Base-by-base conservation (phyloP, 257 asterid species). In the Petunia axillaris region DNA sequence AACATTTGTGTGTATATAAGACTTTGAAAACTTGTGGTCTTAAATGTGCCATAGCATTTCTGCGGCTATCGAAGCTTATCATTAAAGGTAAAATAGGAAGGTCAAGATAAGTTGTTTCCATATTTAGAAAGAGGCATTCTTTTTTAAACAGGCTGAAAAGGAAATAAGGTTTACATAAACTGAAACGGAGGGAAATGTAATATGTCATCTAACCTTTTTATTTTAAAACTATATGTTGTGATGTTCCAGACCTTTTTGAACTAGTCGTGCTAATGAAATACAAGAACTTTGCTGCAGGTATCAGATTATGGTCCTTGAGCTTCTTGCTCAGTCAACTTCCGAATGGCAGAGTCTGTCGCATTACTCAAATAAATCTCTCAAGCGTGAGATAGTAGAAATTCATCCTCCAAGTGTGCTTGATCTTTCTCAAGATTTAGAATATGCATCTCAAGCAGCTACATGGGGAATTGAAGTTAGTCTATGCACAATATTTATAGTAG, bases 401-500 rank as follows among this genome's bases (percentile, higher is more conserved):
- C 97, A 94, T 89, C 93, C 95, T 85, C 99, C 99, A 58, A 81
- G 88, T 64, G 92, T 87, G 78, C 92, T 91, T 54, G 97, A 96
- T 88, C 98, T 96, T 81, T 91, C 97, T 80, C 85, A 87, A 87
- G 94, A 92, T 81, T 79, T 87, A 79, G 97, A 94, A 81, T 91
- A 85, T 89, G 97, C 98, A 82, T 90, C 94, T 67, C 92, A 91
- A 85, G 97, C 99, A 11, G 98, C 98, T 81, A 84, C 92, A 64
- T 96, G 97, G 98, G 99, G 99, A 57, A 91, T 96, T 83, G 93
- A 93, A 93, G 99, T 93, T 71, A 87, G 96, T 87, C 82, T 86
- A 85, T 82, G 60, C 70, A 75, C 65, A 25, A 81, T 64, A 67
- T 78, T 60, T 81, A 76, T 35, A 14, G 35, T 58, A 54, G 4